These are phyloP conservation scores for Trichoderma endophyticum DNA, from an alignment of 2,329 filamentous ascomycete species.

Conservation along the genomic window DNA sequence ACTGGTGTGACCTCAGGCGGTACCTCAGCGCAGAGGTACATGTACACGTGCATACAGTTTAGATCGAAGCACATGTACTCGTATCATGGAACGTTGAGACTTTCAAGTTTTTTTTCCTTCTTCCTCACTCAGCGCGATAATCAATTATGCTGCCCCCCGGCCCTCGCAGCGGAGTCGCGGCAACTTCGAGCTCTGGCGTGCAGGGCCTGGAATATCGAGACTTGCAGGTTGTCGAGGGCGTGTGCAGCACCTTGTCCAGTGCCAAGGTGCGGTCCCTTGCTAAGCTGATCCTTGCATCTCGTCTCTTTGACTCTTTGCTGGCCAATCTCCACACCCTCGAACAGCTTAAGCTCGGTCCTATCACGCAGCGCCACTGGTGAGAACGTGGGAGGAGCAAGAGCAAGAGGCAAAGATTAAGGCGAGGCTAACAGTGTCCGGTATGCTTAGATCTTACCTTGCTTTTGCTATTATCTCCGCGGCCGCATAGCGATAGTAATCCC, in stretches of 20 bases:
- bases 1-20: neutral
- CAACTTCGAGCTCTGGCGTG: neutral
- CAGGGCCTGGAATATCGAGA: slow-evolving; percentile 1
- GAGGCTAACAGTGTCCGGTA: slow-evolving; percentile 2
- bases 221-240: neutral
- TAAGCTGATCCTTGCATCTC: neutral
- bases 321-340: neutral
- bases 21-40: neutral
- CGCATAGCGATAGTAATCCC: neutral
- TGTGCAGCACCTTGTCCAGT: neutral
- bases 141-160: neutral
- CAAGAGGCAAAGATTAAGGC: neutral
- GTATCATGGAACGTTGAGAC: neutral
- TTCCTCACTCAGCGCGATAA: neutral
- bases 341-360: neutral
- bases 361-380: neutral
- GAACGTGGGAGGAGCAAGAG: neutral
- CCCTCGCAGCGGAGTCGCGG: neutral
- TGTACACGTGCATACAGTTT: neutral
- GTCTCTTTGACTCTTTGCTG: neutral
- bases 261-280: slow-evolving; percentile 7
- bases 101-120: neutral
- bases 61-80: neutral
- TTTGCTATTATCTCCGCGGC: neutral
- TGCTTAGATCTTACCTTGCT: slow-evolving; percentile 12